These are phyloP conservation scores for Fusarium udum DNA, from an alignment of 2,329 filamentous ascomycete genomes.

Conservation along the genomic window DNA sequence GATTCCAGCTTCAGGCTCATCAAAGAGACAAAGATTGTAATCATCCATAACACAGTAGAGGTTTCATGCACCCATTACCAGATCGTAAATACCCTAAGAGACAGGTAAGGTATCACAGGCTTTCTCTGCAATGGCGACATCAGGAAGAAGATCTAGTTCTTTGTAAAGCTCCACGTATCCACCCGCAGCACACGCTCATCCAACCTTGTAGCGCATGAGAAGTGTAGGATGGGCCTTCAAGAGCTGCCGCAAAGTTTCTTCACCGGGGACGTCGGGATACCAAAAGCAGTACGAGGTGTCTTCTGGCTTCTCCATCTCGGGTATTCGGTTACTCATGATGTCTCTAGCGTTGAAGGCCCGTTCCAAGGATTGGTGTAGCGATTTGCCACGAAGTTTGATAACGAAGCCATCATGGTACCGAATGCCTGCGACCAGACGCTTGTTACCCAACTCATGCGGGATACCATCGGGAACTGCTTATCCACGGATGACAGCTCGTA, in stretches of 20 bases:
- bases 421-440: neutral
- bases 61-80: slow-evolving; percentile 42
- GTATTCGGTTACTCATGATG: slow-evolving; percentile 51
- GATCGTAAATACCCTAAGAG: slow-evolving; percentile 43
- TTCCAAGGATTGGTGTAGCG: neutral
- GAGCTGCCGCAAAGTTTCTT: slow-evolving; percentile 50
- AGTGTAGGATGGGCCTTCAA: slow-evolving; percentile 41
- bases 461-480: neutral
- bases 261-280: slow-evolving; percentile 49
- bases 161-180: slow-evolving; percentile 49
- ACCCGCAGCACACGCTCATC: slow-evolving; percentile 52
- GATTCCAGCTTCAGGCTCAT: neutral
- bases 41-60: slow-evolving; percentile 52
- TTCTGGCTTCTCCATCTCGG: slow-evolving; percentile 30
- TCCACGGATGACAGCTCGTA: neutral
- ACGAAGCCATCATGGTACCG: neutral
- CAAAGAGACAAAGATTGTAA: slow-evolving; percentile 36
- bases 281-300: slow-evolving; percentile 54
- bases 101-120: slow-evolving; percentile 44
- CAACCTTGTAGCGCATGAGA: slow-evolving; percentile 50
- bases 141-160: slow-evolving; percentile 51
- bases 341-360: slow-evolving; percentile 44
- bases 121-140: slow-evolving; percentile 53
- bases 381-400: neutral
- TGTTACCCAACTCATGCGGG: neutral